phyloP scores from a whole-genome alignment of 1,139 yeast species.

The Yamadazyma spencermartinsiae region DNA sequence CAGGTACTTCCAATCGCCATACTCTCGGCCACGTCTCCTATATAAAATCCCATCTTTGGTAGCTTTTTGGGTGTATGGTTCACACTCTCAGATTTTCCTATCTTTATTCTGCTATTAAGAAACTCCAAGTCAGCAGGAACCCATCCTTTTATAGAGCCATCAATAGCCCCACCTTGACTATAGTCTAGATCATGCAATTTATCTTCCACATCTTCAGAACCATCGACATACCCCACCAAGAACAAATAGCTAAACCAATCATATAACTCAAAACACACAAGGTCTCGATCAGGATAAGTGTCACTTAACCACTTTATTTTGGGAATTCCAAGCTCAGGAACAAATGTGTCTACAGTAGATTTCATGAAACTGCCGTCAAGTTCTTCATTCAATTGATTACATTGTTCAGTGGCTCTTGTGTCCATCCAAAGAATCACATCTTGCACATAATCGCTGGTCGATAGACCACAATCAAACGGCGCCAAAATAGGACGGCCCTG shows the following conservation, averaged over 20 bases:
- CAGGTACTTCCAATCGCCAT: slow-evolving; percentile 6
- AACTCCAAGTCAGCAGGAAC: slow-evolving; percentile 21
- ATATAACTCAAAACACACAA: slow-evolving; percentile 52
- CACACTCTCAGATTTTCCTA: slow-evolving; percentile 17
- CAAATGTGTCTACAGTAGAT: slow-evolving; percentile 45
- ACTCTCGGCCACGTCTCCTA: slow-evolving; percentile 18
- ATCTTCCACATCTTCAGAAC: slow-evolving; percentile 11
- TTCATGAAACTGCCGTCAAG: slow-evolving; percentile 18
- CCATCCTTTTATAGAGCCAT: slow-evolving; percentile 63
- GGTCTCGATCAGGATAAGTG: slow-evolving; percentile 15
- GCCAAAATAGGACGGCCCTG: slow-evolving; percentile 22
- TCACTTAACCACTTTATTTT: slow-evolving; percentile 44
- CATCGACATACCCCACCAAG: slow-evolving; percentile 22
- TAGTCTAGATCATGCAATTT: slow-evolving; percentile 10
- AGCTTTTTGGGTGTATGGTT: slow-evolving; percentile 4
- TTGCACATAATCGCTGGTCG: slow-evolving; percentile 18
- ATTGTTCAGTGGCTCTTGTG: slow-evolving; percentile 37
- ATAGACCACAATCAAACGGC: slow-evolving; percentile 27
- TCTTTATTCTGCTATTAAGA: slow-evolving; percentile 21
- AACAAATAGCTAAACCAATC: slow-evolving; percentile 48
- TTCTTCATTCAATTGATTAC: slow-evolving; percentile 27
- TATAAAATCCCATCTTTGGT: slow-evolving; percentile 20
- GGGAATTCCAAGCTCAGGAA: slow-evolving; percentile 60
- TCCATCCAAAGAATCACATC: slow-evolving; percentile 66
- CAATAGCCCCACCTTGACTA: slow-evolving; percentile 32